A percentile compares a stretch with the other conserved stretches of the same genome.
phyloP scores from a whole-genome alignment of 2,329 filamentous ascomycete species.

The Purpureocillium takamizusanense region DNA sequence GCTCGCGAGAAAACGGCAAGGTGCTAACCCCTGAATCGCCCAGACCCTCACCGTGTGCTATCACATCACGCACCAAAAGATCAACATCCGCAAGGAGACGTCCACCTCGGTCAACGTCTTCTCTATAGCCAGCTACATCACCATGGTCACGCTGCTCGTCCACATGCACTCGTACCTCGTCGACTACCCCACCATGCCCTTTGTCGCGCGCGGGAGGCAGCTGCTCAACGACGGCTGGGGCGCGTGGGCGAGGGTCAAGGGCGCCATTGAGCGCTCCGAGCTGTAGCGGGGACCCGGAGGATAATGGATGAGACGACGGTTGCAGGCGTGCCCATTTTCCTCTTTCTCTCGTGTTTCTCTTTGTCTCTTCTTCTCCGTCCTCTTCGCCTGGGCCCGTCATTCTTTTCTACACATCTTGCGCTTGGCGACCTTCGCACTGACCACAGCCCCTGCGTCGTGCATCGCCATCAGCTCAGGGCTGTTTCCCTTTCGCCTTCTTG shows the following conservation, averaged over 20 bases:
- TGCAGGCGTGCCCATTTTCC: too few species aligned
- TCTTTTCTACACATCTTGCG: too few species aligned
- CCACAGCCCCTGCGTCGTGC: too few species aligned
- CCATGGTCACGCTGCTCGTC: constrained; percentile 59
- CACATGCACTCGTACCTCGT: constrained; percentile 56
- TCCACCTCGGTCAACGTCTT: constrained; percentile 70
- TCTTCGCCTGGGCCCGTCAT: too few species aligned
- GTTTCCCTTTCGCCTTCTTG: not conserved
- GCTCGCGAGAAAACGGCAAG: too few species aligned
- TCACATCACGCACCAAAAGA: constrained; percentile 68
- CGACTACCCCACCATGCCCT: constrained; percentile 51
- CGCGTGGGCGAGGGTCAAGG: constrained; percentile 17
- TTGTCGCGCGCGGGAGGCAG: constrained; percentile 32
- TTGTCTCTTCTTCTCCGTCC: too few species aligned
- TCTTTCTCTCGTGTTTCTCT: too few species aligned
- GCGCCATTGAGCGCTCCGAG: constrained; percentile 20
- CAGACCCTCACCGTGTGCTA: constrained; percentile 67
- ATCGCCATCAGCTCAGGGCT: too few species aligned
- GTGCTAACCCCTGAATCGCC: not conserved
- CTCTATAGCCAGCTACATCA: constrained; percentile 67
- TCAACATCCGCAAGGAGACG: constrained; percentile 72
- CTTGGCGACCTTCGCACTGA: not conserved
- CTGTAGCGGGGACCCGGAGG: constrained; percentile 9
- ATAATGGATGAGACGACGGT: too few species aligned
- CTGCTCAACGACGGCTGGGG: constrained; percentile 25